Evolutionary conservation across 2,329 filamentous ascomycete genomes (phyloP), one percentile per base, ranked within the genome.

Genomic region (Fusarium luffae): DNA sequence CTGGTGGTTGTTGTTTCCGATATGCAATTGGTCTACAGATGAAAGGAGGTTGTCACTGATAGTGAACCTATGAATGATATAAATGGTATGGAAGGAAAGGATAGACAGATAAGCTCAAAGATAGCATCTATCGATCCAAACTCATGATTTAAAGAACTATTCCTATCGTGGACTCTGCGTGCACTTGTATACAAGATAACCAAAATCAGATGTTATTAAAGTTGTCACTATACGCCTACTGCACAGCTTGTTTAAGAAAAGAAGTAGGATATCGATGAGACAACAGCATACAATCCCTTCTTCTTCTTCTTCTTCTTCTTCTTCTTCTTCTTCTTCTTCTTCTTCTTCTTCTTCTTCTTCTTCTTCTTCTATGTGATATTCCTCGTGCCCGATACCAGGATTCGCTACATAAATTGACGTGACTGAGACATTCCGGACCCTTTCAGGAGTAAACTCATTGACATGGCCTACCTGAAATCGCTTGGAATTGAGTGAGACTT

Each of bases 51-150:
- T 37, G 41, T 18, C 55, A 69, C 47, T 21, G 28, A 21, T 32
- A 42, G 57, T 48, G 51, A 40, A 48, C 55, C 21, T 32, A 52
- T 16, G 32, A 65, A 65, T 42, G 32, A 51, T n/a, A 28, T 27
- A 41, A 23, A 63, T 63, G 54, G 34, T 30, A 57, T n/a, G 43
- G 56, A 69, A 40, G 46, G 56, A 62, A 63, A 40, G 57, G 49
- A 64, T 41, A 21, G 21, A 46, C 40, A 42, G 47, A 59, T 16
- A 37, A 27, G 34, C 65, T 64, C 54, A 43, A 54, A 59, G 54
- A 59, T 59, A 68, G 54, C 47, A 56, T 54, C 49, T 59, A 57
- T 54, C 58, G 34, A 68, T 68, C 51, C 47, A 11, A 59, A 52
- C 63, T 46, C 34, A 68, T 59, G 27, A 68, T 32, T 59, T 59